Base-by-base conservation (phyloP, 2,329 filamentous ascomycete species). In the Zymoseptoria pseudotritici region DNA sequence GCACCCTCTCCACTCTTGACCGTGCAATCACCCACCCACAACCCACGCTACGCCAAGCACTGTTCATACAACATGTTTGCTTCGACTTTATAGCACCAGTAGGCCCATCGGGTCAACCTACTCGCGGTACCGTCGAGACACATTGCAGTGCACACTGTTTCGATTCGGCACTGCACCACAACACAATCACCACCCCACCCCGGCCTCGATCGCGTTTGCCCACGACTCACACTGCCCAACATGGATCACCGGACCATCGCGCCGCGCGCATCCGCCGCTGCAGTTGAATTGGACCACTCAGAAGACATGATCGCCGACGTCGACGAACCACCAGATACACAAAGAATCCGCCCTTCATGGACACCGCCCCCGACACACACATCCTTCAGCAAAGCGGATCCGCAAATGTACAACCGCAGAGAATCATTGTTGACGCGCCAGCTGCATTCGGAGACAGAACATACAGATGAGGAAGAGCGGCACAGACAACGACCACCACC, bases 351-450 rank as follows among this genome's bases (percentile, higher is more conserved):
- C 49, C 36, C 57, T 24, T 36, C 58, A 49, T 61, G 61, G 56
- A 57, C 57, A 51, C 58, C 61, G 29, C 54, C 58, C 9, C 60
- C 60, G n/a, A 36, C 60, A 8, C 56, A 58, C 3, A n/a, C 61
- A 53, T 55, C 63, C n/a, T 65, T 63, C 58, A 55, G 54, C 58
- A 84, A 83, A 66, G 74, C 78, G 9, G 75, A 20, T 71, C 75
- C 50, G 76, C 78, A 49, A 75, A 62, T 81, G 36, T 78, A 73
- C 31, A 80, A 83, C 58, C 83, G 82, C 56, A 85, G 89, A 67
- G 84, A 91, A 69, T 97, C 94, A 13, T 83, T 99, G 49, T 80
- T 99, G 69, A 97, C 94, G 22, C 87, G 86, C 71, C 93, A 92
- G 42, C 83, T 97, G 58, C 85, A 73, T 78, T 86, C 66, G 60